Base-by-base conservation (phyloP, 495 filamentous ascomycete genomes). In the Aspergillus wentii region DNA sequence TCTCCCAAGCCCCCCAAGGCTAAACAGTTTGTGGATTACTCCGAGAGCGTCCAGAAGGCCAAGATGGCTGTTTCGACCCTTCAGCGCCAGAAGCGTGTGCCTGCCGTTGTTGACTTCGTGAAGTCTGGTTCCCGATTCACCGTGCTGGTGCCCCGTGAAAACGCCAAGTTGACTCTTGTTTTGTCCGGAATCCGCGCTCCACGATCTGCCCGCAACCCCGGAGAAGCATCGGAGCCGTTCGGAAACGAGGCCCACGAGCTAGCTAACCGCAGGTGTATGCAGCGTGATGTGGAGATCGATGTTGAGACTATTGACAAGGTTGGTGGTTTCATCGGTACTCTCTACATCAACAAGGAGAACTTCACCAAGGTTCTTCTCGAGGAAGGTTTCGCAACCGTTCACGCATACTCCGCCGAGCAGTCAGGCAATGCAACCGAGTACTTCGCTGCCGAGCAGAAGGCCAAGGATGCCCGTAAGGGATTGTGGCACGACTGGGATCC, bases 401-500 rank as follows among this genome's bases (percentile, higher is more conserved):
- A 97, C 56, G 75, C 78, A 35, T 97, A 95, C 68, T 96, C 91
- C 16, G 94, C 92, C 3, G 90, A 97, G 66, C 92, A 95, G 68
- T 84, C 87, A 8, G 92, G 88, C 33, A 88, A 95, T 52, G 82
- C 82, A 18, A 80, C 69, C 30, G 94, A 96, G 59, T 83, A 96
- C 22, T 71, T 87, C 48, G 86, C 87, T 3, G 94, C 94, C 1
- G 85, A 97, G 61, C 65, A 87, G 59, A 78, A 72, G 35, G 94
- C 94, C 5, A 97, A 97, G 66, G 82, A 90, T 33, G 84, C 72
- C 13, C 74, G 79, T 23, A 95, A 90, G 67, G 87, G 85, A 30
- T 48, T 95, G 43, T 99, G 94, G 94, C 80, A 86, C 29, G 82
- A 95, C 68, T 96, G 83, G 78, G 88, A 95, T 56, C 94, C 94